Conservation (phyloP, 805 yeast genomes). For the Scheffersomyces ergatensis region DNA sequence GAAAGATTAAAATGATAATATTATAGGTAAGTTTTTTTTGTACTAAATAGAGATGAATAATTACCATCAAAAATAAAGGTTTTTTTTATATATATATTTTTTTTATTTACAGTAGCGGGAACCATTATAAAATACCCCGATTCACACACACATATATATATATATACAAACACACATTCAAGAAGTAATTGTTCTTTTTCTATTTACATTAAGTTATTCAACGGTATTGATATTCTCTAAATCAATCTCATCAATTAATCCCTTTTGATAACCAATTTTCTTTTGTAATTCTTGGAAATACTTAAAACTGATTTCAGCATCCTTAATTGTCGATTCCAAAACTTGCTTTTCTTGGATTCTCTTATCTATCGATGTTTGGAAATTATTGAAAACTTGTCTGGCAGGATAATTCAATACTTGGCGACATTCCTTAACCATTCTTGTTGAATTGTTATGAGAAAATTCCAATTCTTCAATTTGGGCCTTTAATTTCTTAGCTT, state of each 20-base stretch:
- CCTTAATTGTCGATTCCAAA: conserved; percentile 48
- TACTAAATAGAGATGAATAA: no score
- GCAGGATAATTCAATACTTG: conserved; percentile 79
- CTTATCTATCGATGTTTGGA: conserved; percentile 65
- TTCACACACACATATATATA: not conserved
- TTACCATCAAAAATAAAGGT: no score
- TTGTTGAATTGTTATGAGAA: conserved; percentile 69
- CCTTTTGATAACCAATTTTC: conserved; percentile 43
- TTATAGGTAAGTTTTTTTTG: no score
- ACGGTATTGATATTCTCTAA: conserved; percentile 41
- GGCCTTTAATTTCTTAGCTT: conserved; percentile 65
- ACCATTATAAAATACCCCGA: no score
- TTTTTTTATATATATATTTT: no score
- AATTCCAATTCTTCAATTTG: conserved; percentile 72
- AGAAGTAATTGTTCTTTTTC: no score
- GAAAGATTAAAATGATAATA: no score
- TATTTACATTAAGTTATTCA: conserved; percentile 28
- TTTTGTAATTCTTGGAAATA: conserved; percentile 53
- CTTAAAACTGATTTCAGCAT: conserved; percentile 52
- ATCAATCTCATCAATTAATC: conserved; percentile 40
- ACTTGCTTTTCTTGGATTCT: conserved; percentile 57
- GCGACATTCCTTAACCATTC: conserved; percentile 80
- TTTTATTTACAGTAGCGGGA: no score
- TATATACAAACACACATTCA: no score
- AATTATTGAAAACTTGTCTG: conserved; percentile 70